phyloP scores from a whole-genome alignment of 345 rosid species.

The Heritiera littoralis region DNA sequence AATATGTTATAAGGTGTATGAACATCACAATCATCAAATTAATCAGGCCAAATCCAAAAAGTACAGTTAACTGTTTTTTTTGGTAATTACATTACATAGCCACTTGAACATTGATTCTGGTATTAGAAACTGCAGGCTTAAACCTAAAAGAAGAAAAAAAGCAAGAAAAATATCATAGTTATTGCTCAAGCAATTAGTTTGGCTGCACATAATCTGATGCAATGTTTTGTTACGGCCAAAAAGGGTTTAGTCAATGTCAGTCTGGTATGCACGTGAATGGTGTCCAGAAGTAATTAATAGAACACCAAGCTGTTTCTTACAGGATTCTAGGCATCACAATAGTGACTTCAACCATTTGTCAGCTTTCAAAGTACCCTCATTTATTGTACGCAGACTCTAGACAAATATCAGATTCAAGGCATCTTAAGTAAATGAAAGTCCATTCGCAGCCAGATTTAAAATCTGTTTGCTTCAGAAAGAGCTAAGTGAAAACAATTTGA shows the following conservation, averaged over 20 bases:
- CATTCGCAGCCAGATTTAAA: not conserved
- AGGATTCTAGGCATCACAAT: not conserved
- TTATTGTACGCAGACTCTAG: not conserved
- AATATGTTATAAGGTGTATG: no score
- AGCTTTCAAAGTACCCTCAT: not conserved
- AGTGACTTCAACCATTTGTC: not conserved
- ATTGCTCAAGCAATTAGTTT: not conserved
- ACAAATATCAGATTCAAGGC: not conserved
- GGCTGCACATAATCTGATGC: conserved; percentile 1
- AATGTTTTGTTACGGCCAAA: not conserved
- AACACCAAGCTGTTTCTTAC: not conserved
- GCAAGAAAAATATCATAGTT: not conserved
- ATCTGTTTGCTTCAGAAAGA: not conserved
- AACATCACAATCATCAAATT: no score
- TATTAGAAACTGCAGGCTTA: not conserved
- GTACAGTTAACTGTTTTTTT: no score
- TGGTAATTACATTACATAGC: no score
- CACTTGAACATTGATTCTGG: no score
- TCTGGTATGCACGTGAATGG: not conserved
- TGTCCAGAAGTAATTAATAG: not conserved
- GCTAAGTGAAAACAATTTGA: not conserved
- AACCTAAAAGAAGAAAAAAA: not conserved
- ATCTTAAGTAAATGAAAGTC: not conserved
- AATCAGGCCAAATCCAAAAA: no score
- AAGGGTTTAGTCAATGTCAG: not conserved